Conservation (phyloP, 2,329 filamentous ascomycete species). For the Aspergillus fumigatus region DNA sequence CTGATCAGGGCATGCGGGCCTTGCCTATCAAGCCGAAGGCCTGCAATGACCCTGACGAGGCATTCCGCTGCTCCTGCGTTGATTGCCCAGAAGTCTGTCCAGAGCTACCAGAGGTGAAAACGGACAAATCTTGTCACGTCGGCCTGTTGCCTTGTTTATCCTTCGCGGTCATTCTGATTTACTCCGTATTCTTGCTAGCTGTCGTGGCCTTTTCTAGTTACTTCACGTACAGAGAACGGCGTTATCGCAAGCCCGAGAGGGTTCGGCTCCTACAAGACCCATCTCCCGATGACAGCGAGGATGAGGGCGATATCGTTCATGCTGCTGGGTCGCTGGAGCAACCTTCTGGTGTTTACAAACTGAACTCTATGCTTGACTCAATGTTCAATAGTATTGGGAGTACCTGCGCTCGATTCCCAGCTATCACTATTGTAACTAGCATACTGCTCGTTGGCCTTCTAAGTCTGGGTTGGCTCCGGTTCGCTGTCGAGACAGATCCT, state of each 20-base stretch:
- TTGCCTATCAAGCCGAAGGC: slow-evolving; percentile 70
- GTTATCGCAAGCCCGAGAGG: slow-evolving; percentile 70
- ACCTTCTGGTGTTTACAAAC: slow-evolving; percentile 70
- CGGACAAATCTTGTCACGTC: slow-evolving; percentile 70
- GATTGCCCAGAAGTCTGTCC: slow-evolving; percentile 88
- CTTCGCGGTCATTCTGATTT: slow-evolving; percentile 84
- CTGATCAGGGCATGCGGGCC: slow-evolving; percentile 64
- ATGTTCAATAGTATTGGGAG: slow-evolving; percentile 78
- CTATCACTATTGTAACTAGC: slow-evolving; percentile 71
- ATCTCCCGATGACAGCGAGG: slow-evolving; percentile 82
- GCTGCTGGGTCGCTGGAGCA: slow-evolving; percentile 73
- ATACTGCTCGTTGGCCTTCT: slow-evolving; percentile 72
- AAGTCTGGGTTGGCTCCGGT: slow-evolving; percentile 82
- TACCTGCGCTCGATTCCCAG: slow-evolving; percentile 75
- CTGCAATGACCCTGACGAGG: slow-evolving; percentile 83
- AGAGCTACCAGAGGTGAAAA: slow-evolving; percentile 68
- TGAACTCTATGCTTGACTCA: slow-evolving; percentile 78
- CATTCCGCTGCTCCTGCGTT: slow-evolving; percentile 86
- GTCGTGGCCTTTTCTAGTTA: slow-evolving; percentile 66
- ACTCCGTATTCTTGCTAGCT: slow-evolving; percentile 69
- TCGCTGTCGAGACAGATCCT: slow-evolving; percentile 85
- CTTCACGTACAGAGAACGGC: slow-evolving; percentile 68
- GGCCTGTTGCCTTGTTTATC: slow-evolving; percentile 88
- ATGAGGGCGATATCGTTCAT: slow-evolving; percentile 79
- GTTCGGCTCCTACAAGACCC: slow-evolving; percentile 83